Evolutionary conservation across 2,329 filamentous ascomycete genomes (phyloP).

Genomic region (Penicillium sp.): DNA sequence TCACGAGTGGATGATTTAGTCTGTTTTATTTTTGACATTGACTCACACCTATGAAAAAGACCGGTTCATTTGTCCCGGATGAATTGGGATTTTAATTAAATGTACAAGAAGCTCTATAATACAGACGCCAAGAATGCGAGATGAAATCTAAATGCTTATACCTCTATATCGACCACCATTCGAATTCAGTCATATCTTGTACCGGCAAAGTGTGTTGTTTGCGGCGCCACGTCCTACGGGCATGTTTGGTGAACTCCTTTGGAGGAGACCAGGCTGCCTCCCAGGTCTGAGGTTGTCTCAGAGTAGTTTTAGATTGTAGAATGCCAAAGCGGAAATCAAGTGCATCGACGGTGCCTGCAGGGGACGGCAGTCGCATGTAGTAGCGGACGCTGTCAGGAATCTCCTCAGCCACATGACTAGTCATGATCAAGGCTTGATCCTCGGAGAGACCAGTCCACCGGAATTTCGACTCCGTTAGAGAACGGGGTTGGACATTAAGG

Average conservation of each 20-base stretch:
- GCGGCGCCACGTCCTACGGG: conserved; percentile 1
- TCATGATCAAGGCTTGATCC: conserved; percentile 81
- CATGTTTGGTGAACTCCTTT: conserved; percentile 11
- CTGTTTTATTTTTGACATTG: not conserved
- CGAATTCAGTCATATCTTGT: conserved; percentile 3
- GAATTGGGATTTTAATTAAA: not conserved
- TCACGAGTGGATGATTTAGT: not conserved
- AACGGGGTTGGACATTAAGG: conserved; percentile 10
- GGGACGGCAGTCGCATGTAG: conserved; percentile 75
- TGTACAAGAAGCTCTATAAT: conserved; percentile 5
- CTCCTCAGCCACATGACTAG: conserved; percentile 88
- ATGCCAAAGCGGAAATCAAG: conserved; percentile 36
- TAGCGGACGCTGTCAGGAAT: conserved; percentile 79
- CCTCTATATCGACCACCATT: conserved; percentile 8
- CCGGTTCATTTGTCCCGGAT: not conserved
- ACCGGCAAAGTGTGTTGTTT: not conserved
- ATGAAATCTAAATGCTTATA: not conserved
- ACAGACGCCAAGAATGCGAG: not conserved
- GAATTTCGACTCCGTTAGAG: not conserved
- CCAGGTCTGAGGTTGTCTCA: conserved; percentile 31
- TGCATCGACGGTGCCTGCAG: conserved; percentile 20
- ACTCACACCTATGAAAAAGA: not conserved
- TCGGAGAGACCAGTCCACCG: conserved; percentile 59
- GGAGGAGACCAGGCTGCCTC: conserved; percentile 30
- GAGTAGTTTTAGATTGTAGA: conserved; percentile 20